These are phyloP conservation scores for Podila minutissima DNA, from an alignment of 192 early-diverging fungal species.

Conservation along the genomic window DNA sequence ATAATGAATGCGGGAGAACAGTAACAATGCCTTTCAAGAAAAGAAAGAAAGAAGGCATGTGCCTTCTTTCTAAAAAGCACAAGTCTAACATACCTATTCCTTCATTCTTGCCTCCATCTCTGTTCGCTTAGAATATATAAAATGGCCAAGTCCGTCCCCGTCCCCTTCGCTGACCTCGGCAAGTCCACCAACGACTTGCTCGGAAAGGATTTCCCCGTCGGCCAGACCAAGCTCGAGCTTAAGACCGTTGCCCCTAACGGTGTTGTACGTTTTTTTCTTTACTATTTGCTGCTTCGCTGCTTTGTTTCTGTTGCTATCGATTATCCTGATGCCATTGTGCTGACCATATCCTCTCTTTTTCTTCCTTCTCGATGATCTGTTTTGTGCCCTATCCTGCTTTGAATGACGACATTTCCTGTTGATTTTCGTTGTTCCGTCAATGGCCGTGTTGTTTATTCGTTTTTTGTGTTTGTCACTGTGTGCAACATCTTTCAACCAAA, in stretches of 20 bases:
- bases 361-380: background rate
- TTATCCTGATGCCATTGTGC: background rate
- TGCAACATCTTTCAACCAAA: background rate
- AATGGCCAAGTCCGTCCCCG: conserved; percentile 64
- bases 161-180: conserved; percentile 92
- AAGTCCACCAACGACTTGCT: conserved; percentile 94
- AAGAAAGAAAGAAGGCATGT: too few relatives aligned
- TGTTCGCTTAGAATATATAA: background rate
- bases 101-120: background rate
- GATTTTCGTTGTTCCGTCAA: conserved; percentile 17
- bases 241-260: conserved; percentile 96
- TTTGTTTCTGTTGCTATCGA: background rate
- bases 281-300: background rate
- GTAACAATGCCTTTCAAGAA: too few relatives aligned
- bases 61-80: too few relatives aligned
- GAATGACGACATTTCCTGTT: conserved; percentile 15
- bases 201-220: conserved; percentile 95
- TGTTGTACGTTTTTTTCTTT: conserved; percentile 74
- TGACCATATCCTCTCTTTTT: background rate
- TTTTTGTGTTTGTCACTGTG: background rate
- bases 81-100: too few relatives aligned
- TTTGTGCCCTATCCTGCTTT: background rate
- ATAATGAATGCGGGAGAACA: too few relatives aligned
- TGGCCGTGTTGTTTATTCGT: background rate
- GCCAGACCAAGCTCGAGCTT: conserved; percentile 92